A percentile compares a stretch with the other conserved stretches of the same genome.
phyloP scores from a whole-genome alignment of 1,139 yeast genomes.

The Scheffersomyces titani region DNA sequence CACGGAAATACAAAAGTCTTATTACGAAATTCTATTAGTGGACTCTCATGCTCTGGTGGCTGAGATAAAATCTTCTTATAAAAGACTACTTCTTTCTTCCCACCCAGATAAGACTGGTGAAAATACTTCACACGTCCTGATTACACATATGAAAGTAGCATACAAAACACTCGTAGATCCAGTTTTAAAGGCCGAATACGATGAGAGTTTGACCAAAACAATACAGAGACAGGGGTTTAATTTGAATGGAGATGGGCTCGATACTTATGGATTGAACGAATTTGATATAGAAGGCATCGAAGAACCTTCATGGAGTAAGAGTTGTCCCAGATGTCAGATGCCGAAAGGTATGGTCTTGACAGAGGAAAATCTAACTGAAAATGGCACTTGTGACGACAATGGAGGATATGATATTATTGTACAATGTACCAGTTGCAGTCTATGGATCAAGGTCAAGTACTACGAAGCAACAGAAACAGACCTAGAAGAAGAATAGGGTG shows the following conservation, averaged over 20 bases:
- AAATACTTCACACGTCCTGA: slow-evolving; percentile 13
- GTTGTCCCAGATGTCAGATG: slow-evolving; percentile 76
- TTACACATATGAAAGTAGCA: slow-evolving; percentile 58
- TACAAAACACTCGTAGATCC: slow-evolving; percentile 52
- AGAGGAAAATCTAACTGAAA: slow-evolving; percentile 59
- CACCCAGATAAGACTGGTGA: slow-evolving; percentile 72
- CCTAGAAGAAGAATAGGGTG: slow-evolving; percentile 8
- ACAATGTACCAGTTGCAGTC: slow-evolving; percentile 79
- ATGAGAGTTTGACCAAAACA: slow-evolving; percentile 38
- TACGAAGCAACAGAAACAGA: slow-evolving; percentile 34
- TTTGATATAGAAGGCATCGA: slow-evolving; percentile 38
- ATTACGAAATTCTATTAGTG: slow-evolving; percentile 59
- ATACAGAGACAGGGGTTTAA: slow-evolving; percentile 51
- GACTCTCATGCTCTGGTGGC: slow-evolving; percentile 29
- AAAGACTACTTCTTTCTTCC: slow-evolving; percentile 50
- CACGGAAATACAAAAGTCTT: slow-evolving; percentile 7
- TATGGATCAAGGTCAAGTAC: slow-evolving; percentile 78
- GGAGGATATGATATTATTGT: slow-evolving; percentile 70
- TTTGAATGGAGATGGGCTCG: slow-evolving; percentile 66
- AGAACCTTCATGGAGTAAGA: slow-evolving; percentile 38
- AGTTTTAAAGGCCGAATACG: slow-evolving; percentile 46
- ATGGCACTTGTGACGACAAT: slow-evolving; percentile 49
- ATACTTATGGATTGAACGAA: slow-evolving; percentile 63
- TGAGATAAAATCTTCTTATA: slow-evolving; percentile 65
- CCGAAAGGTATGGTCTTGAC: slow-evolving; percentile 54